Evolutionary conservation across 2,329 filamentous ascomycete species (phyloP).

Genomic region (Cryoendolithus antarcticus): DNA sequence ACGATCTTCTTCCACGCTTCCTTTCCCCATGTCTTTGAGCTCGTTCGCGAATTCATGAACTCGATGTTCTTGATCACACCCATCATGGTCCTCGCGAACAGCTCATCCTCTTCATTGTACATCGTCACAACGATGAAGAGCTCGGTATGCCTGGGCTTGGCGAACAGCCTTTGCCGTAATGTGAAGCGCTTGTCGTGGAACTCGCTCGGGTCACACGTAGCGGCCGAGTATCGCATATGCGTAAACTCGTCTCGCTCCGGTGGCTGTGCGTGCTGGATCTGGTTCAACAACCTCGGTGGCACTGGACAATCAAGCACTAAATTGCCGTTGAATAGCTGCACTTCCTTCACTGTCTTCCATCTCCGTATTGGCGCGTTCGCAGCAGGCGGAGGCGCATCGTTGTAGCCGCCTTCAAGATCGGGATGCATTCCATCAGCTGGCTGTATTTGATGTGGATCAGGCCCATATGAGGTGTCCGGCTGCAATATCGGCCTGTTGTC

Average conservation of each 20-base stretch:
- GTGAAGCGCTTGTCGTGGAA: slow-evolving; percentile 88
- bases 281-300: slow-evolving; percentile 73
- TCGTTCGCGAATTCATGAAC: slow-evolving; percentile 87
- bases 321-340: slow-evolving; percentile 87
- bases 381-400: slow-evolving; percentile 36
- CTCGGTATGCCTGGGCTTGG: slow-evolving; percentile 84
- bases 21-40: slow-evolving; percentile 96
- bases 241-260: slow-evolving; percentile 80
- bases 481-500: slow-evolving; percentile 67
- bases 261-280: slow-evolving; percentile 68
- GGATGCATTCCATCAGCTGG: slow-evolving; percentile 29
- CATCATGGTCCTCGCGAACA: slow-evolving; percentile 90
- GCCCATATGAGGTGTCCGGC: slow-evolving; percentile 48
- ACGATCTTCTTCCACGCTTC: slow-evolving; percentile 99
- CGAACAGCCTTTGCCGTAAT: slow-evolving; percentile 79
- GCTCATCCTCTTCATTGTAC: slow-evolving; percentile 97
- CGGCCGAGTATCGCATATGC: slow-evolving; percentile 86
- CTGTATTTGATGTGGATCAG: slow-evolving; percentile 38
- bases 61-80: slow-evolving; percentile 99
- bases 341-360: slow-evolving; percentile 98
- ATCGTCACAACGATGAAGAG: slow-evolving; percentile 94
- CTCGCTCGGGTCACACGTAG: slow-evolving; percentile 81
- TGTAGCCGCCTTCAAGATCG: slow-evolving; percentile 25
- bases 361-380: slow-evolving; percentile 58
- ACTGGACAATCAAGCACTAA: slow-evolving; percentile 94